Base-by-base conservation (phyloP, 2,329 filamentous ascomycete genomes). In the Aspergillus bombycis region DNA sequence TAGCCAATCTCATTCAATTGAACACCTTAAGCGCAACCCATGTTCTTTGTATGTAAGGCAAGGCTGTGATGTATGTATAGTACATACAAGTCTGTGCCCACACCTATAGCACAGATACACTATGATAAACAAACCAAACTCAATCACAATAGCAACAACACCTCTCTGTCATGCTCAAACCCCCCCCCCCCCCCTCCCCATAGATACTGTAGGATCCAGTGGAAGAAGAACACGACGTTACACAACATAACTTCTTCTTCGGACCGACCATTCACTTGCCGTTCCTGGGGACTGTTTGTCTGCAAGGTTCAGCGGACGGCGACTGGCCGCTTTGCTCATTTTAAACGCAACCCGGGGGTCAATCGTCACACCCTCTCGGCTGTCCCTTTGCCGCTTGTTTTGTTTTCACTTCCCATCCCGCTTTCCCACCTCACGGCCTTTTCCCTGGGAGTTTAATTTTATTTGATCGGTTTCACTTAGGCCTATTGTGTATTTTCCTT, bases 321-420 rank as follows among this genome's bases (percentile, higher is more conserved):
- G 14, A 36, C 34, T 36, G 34, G 14, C 5, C 12, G 12, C 34
- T n/a, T n/a, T n/a, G 34, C 38, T 30, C 30, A 38, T 8, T 52
- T 46, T 60, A 59, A 32, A 34, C 58, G 48, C 19, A 32, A 10
- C 32, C 16, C 16, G 38, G 45, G 38, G 45, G n/a, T 38, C 34
- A 10, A 55, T 55, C 52, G 16, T 38, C 32, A 36, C 52, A 36
- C 26, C 45, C 45, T 53, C 30, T 54, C 52, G 52, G 52, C 11
- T 55, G 26, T 38, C 21, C 10, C 52, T 54, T 62, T 63, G 61
- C 61, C 61, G 62, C 58, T 52, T 54, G 45, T 45, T 57, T 61
- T 56, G 52, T 21, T 57, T 60, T 58, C 34, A 58, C 46, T 58
- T 60, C 5, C 19, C 46, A 50, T 59, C 56, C 36, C 21, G 48